Conservation (phyloP, 1,284 basidiomycete species). For the Tausonia pullulans region DNA sequence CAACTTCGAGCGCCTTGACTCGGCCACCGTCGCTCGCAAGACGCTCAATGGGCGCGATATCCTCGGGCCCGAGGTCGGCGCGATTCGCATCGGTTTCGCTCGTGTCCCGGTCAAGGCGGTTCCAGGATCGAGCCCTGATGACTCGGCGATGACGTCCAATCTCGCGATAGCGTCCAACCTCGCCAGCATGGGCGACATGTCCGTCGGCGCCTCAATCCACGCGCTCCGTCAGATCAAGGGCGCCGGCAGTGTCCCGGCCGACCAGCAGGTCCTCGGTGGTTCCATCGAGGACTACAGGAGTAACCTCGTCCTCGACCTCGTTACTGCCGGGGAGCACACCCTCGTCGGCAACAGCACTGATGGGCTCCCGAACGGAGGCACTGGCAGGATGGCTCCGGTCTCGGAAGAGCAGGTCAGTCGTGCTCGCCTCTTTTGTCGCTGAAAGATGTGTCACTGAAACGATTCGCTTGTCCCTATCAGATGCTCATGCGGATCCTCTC, state of each 20-base stretch:
- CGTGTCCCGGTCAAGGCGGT: conserved; percentile 11
- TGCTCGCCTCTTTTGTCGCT: background rate
- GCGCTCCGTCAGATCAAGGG: conserved; percentile 75
- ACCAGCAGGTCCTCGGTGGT: conserved; percentile 81
- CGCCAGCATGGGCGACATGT: conserved; percentile 3
- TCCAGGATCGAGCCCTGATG: background rate
- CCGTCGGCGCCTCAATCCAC: conserved; percentile 25
- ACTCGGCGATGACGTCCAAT: too few species aligned
- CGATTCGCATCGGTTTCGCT: conserved; percentile 39
- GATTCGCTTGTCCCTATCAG: conserved; percentile 75
- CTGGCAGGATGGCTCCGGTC: conserved; percentile 46
- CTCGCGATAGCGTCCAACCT: background rate
- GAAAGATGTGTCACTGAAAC: conserved; percentile 36
- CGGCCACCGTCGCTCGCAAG: conserved; percentile 87
- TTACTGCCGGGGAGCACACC: conserved; percentile 63
- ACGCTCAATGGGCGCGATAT: conserved; percentile 91
- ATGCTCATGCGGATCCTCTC: conserved; percentile 90
- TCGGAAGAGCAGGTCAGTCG: conserved; percentile 36
- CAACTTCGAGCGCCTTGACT: conserved; percentile 94
- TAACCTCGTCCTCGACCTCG: conserved; percentile 78
- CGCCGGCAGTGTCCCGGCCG: conserved; percentile 71
- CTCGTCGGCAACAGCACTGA: background rate
- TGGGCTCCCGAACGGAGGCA: conserved; percentile 18
- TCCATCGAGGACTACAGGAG: conserved; percentile 88
- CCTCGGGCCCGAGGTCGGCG: conserved; percentile 76